phyloP scores from a whole-genome alignment of 169 alveolate genomes.

The Neospora caninum region DNA sequence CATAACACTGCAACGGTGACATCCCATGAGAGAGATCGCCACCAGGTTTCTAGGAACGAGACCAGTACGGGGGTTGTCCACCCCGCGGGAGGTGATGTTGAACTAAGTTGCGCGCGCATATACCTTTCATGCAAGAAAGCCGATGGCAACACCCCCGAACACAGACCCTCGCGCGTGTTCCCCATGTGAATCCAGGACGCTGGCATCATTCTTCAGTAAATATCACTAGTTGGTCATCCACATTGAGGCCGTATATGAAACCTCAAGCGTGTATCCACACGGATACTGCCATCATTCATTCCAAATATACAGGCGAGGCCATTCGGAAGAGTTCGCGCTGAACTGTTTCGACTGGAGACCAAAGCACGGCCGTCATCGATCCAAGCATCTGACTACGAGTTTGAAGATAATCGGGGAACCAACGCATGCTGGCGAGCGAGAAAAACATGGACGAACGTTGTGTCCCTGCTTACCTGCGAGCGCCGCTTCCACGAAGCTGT shows the following conservation, averaged over 20 bases:
- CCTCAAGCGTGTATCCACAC: background rate
- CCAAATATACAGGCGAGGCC: background rate
- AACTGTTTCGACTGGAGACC: background rate
- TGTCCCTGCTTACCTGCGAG: conserved; percentile 10
- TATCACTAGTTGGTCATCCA: no score
- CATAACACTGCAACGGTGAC: no score
- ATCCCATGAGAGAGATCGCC: background rate
- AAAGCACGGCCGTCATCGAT: background rate
- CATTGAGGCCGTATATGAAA: background rate
- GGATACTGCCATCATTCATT: no score
- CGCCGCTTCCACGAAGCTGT: conserved; percentile 23
- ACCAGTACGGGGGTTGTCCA: no score
- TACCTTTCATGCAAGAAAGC: no score
- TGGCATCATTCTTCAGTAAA: no score
- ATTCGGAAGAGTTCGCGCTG: background rate
- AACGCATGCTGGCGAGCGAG: no score
- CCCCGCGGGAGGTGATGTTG: no score
- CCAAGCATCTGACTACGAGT: background rate
- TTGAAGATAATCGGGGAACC: background rate
- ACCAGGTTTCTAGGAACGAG: background rate
- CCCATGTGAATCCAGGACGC: no score
- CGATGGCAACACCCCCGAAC: no score
- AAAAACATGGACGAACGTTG: background rate
- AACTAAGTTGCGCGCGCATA: no score
- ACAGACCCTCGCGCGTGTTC: no score